phyloP scores from a whole-genome alignment of 768 basidiomycete genomes.

The Mycena belliarum region DNA sequence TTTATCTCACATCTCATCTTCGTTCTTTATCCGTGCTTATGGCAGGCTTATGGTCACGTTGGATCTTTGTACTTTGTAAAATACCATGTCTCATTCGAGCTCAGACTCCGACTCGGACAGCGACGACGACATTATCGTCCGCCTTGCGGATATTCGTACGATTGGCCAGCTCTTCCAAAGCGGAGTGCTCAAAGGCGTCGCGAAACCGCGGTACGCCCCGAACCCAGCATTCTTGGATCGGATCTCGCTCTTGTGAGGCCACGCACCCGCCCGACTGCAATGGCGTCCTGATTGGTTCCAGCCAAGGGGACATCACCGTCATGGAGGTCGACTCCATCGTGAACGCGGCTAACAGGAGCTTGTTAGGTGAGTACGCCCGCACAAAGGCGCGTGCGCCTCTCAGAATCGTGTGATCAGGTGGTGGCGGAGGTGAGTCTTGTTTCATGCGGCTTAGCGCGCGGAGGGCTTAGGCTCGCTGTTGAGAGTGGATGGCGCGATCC shows the following conservation, averaged over 20 bases:
- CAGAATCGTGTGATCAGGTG: slow-evolving; percentile 47
- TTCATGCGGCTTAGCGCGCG: neutral
- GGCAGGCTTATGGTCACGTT: neutral
- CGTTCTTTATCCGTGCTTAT: neutral
- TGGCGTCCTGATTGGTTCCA: slow-evolving; percentile 27
- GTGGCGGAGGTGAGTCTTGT: slow-evolving; percentile 66
- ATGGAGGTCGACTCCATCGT: slow-evolving; percentile 74
- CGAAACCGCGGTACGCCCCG: slow-evolving; percentile 36
- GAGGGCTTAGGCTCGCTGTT: neutral
- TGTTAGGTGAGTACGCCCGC: slow-evolving; percentile 53
- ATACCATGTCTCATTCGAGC: slow-evolving; percentile 7
- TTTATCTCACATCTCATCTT: too few relatives aligned
- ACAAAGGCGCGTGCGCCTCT: neutral
- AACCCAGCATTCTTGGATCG: slow-evolving; percentile 47
- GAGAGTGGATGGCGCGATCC: slow-evolving; percentile 82
- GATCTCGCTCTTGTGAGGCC: slow-evolving; percentile 68
- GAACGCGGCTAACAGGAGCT: slow-evolving; percentile 76
- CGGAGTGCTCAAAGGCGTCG: slow-evolving; percentile 36
- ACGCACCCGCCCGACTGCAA: neutral
- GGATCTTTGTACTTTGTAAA: neutral
- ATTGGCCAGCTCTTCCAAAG: slow-evolving; percentile 54
- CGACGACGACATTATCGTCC: slow-evolving; percentile 28
- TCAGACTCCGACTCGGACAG: slow-evolving; percentile 20
- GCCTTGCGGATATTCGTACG: slow-evolving; percentile 54
- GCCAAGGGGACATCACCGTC: slow-evolving; percentile 79